Evolutionary conservation across 176 grass and related monocot genomes (phyloP), one percentile per base, ranked within the genome.

Genomic region (Paspalum vaginatum): DNA sequence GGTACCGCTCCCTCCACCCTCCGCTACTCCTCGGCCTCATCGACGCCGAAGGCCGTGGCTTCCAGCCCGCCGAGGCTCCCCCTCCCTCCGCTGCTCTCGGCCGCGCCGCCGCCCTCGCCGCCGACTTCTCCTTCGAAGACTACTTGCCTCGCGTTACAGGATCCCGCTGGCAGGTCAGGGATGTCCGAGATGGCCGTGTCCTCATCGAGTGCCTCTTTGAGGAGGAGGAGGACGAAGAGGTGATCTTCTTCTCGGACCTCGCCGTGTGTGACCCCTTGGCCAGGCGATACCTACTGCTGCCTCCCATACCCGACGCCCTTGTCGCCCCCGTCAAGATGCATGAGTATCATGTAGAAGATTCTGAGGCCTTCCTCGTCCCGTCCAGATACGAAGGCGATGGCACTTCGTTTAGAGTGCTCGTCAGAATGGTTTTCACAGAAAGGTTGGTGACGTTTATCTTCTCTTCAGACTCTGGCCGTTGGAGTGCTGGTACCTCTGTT

Each of bases 241-340:
- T n/a, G 0, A 18, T 4, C 2, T 0, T 6, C 76, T 16, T 47
- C 14, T 2, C 0, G 4, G 25, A 65, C 50, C 53, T 85, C 5
- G 48, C 59, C 1, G 84, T 85, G 40, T 85, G 68, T 9, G 48
- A 79, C 59, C 83, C 75, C 17, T 16, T 72, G 75, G 22, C 38
- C 41, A 47, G 12, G 47, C 20, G 46, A 5, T 55, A 17, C 41
- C 0, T 58, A 5, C 51, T 68, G 17, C 53, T 84, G 44, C 41
- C 63, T 11, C 41, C 24, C n/a, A n/a, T n/a, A n/a, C n/a, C n/a
- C n/a, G n/a, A n/a, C n/a, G n/a, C n/a, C 3, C 45, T 77, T 38
- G 6, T 43, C 4, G 65, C 11, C 2, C 37, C 26, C 16, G 5
- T 39, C 15, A 4, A 11, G 26, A 5, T 52, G 8, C 5, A 53